phyloP scores from a whole-genome alignment of 805 yeast species.

The Ogataea trehaloabstinens region DNA sequence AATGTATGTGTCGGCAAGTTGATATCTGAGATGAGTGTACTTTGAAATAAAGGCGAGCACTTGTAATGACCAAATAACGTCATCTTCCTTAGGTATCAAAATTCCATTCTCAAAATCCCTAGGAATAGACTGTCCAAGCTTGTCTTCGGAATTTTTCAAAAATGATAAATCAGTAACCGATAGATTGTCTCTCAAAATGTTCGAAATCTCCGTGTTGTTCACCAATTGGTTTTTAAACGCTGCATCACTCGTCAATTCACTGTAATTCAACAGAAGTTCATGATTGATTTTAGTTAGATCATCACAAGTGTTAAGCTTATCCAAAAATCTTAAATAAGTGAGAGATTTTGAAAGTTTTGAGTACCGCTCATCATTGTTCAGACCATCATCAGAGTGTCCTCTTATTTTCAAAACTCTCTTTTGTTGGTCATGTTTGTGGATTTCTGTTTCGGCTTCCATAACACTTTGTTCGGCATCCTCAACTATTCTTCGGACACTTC shows the following conservation, averaged over 20 bases:
- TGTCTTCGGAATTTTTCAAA: conserved; percentile 20
- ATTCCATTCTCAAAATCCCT: conserved; percentile 63
- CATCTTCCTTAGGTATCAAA: conserved; percentile 89
- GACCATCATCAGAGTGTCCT: not conserved
- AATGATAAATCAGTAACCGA: conserved; percentile 19
- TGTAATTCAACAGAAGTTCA: conserved; percentile 22
- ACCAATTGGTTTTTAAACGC: conserved; percentile 26
- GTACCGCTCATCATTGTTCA: conserved; percentile 23
- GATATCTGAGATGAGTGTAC: conserved; percentile 74
- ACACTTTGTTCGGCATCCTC: conserved; percentile 27
- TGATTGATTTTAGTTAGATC: conserved; percentile 21
- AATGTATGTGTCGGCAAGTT: conserved; percentile 71
- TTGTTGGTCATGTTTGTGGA: conserved; percentile 20
- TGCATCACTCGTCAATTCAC: conserved; percentile 23
- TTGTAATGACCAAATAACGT: conserved; percentile 90
- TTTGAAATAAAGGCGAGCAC: conserved; percentile 90
- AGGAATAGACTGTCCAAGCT: conserved; percentile 37
- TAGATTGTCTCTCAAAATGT: conserved; percentile 25
- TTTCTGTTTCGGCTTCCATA: conserved; percentile 26
- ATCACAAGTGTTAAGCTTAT: conserved; percentile 24
- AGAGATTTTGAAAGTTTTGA: conserved; percentile 25
- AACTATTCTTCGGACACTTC: conserved; percentile 26
- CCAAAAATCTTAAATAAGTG: conserved; percentile 27
- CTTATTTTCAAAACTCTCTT: conserved; percentile 5
- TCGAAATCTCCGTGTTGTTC: conserved; percentile 27